A percentile compares a stretch with the other conserved stretches of the same genome.
Conservation (phyloP, 345 rosid species). For the Rhizophora apiculata region DNA sequence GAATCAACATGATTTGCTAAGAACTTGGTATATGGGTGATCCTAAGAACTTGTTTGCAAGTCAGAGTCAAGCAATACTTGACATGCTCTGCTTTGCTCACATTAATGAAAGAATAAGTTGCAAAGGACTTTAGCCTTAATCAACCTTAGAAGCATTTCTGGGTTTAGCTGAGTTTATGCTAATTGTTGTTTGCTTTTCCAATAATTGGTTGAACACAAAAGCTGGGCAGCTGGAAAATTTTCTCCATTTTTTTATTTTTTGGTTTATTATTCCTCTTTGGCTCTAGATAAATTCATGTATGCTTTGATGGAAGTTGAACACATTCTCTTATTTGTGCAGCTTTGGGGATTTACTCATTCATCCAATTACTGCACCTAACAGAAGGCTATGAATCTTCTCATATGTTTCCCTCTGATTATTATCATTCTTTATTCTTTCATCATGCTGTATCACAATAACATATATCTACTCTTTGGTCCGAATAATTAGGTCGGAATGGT, state of each 20-base stretch:
- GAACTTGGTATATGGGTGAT: too few relatives aligned
- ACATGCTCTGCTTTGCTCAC: too few relatives aligned
- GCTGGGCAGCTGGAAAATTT: background rate
- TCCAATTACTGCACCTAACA: slow-evolving; percentile 41
- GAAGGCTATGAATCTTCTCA: slow-evolving; percentile 11
- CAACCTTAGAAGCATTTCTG: background rate
- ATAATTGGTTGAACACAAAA: background rate
- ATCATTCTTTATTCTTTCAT: slow-evolving; percentile 24
- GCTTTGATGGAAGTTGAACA: background rate
- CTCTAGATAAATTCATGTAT: background rate
- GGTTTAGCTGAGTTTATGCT: background rate
- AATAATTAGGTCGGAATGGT: background rate
- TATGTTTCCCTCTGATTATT: background rate
- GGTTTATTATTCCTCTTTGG: background rate
- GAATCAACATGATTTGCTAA: too few relatives aligned
- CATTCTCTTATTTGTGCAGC: slow-evolving; percentile 43
- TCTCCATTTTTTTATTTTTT: background rate
- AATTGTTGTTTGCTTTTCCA: background rate
- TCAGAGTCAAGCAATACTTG: too few relatives aligned
- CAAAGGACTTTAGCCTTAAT: background rate
- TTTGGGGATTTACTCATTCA: slow-evolving; percentile 76
- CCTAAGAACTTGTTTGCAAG: too few relatives aligned
- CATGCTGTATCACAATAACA: background rate
- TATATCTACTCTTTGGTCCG: background rate
- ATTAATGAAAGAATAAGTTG: too few relatives aligned